A percentile compares a stretch with the other conserved stretches of the same genome.
Evolutionary conservation across 192 early-diverging fungal species (phyloP).

Genomic region (Podila verticillata): DNA sequence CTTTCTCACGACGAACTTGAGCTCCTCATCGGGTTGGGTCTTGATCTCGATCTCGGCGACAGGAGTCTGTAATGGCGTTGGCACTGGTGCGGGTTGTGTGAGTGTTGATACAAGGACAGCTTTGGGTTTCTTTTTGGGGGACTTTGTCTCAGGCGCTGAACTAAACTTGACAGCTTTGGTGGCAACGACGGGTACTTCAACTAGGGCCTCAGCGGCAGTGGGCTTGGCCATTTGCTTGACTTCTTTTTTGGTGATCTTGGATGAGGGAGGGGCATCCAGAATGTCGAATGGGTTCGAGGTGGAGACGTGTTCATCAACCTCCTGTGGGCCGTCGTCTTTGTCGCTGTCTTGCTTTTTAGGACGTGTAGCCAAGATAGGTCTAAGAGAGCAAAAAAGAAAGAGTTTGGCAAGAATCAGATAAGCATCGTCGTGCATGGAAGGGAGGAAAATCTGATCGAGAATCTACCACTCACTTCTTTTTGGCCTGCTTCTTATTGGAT

Average conservation of each 20-base stretch:
- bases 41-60: not conserved
- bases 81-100: not conserved
- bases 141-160: not conserved
- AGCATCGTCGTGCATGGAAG: not conserved
- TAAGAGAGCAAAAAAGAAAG: not conserved
- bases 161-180: not conserved
- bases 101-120: too few species aligned
- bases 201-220: not conserved
- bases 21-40: slow-evolving; percentile 1
- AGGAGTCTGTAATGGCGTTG: not conserved
- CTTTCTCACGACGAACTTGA: slow-evolving; percentile 4
- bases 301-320: slow-evolving; percentile 10
- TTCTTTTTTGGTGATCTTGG: not conserved
- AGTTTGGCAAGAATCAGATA: not conserved
- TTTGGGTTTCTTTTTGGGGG: not conserved
- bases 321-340: not conserved
- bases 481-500: slow-evolving; percentile 19
- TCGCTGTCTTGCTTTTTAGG: slow-evolving; percentile 13
- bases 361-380: not conserved
- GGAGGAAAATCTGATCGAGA: not conserved
- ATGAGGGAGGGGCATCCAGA: not conserved
- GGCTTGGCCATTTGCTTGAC: not conserved
- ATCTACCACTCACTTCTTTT: slow-evolving; percentile 15
- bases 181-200: not conserved
- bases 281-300: slow-evolving; percentile 18